Percentiles rank a stretch among this genome's conserved stretches.
phyloP scores from a whole-genome alignment of 495 filamentous ascomycete species.

The Penicillium dipodomyicola region DNA sequence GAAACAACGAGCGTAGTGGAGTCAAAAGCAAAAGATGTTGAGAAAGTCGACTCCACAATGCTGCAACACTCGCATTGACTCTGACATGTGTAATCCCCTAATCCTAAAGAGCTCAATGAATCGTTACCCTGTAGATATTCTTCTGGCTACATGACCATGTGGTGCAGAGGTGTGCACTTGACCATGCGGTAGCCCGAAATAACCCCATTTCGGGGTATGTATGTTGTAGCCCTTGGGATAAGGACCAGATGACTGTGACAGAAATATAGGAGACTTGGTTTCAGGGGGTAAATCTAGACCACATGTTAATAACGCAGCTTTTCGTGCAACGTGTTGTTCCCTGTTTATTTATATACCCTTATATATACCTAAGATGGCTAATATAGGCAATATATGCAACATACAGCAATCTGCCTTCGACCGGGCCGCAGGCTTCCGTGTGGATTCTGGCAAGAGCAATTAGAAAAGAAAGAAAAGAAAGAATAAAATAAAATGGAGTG shows the following conservation, averaged over 20 bases:
- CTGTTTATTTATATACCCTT: too few relatives aligned
- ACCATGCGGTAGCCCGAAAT: constrained; percentile 8
- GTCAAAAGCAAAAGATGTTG: neutral
- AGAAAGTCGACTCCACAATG: constrained; percentile 1
- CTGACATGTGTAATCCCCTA: neutral
- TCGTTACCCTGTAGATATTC: constrained; percentile 17
- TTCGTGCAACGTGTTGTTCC: constrained; percentile 3
- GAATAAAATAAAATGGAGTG: too few relatives aligned
- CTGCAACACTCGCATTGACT: constrained; percentile 7
- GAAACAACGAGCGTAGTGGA: neutral
- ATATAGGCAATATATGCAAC: too few relatives aligned
- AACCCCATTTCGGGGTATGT: neutral
- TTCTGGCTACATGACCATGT: neutral
- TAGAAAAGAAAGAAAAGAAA: too few relatives aligned
- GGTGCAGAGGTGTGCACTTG: neutral
- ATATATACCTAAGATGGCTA: too few relatives aligned
- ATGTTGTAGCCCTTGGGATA: constrained; percentile 11
- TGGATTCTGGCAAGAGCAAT: too few relatives aligned
- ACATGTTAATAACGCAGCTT: neutral
- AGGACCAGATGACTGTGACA: constrained; percentile 10
- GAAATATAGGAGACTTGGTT: constrained; percentile 10
- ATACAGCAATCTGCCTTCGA: neutral
- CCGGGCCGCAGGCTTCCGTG: constrained; percentile 2
- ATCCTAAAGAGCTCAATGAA: neutral
- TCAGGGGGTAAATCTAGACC: constrained; percentile 9